phyloP scores from a whole-genome alignment of 805 yeast genomes.

The Ogataea chonburiensis region DNA sequence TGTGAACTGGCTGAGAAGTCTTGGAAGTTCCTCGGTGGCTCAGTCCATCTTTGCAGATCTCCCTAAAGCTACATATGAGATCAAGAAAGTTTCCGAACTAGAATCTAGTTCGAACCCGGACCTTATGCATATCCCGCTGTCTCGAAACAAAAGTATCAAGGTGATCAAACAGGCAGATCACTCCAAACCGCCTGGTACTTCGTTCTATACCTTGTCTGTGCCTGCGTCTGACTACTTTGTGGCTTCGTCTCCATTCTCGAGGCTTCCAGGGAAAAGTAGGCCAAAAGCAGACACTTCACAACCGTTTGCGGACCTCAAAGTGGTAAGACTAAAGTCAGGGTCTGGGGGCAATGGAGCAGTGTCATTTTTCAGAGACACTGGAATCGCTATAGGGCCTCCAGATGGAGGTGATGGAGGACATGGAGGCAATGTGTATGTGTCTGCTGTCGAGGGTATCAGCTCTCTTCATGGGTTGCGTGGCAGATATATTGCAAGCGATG shows the following conservation, averaged over 20 bases:
- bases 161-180: slow-evolving; percentile 17
- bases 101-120: slow-evolving; percentile 24
- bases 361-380: slow-evolving; percentile 84
- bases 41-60: slow-evolving; percentile 15
- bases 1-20: slow-evolving; percentile 30
- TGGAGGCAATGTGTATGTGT: slow-evolving; percentile 86
- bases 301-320: slow-evolving; percentile 61
- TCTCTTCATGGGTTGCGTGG: slow-evolving; percentile 70
- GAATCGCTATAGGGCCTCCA: slow-evolving; percentile 86
- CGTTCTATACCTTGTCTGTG: slow-evolving; percentile 29
- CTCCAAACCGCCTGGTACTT: slow-evolving; percentile 8
- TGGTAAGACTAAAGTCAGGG: slow-evolving; percentile 71
- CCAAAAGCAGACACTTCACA: slow-evolving; percentile 43
- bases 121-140: slow-evolving; percentile 12
- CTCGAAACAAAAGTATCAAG: slow-evolving; percentile 14
- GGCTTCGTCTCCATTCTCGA: slow-evolving; percentile 41
- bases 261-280: slow-evolving; percentile 35
- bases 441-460: slow-evolving; percentile 69
- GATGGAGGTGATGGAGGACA: slow-evolving; percentile 99
- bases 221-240: slow-evolving; percentile 34
- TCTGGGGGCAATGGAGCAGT: slow-evolving; percentile 87
- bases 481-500: slow-evolving; percentile 69
- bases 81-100: slow-evolving; percentile 18
- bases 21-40: slow-evolving; percentile 7
- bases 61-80: slow-evolving; percentile 23